Conservation (phyloP, 148 eudicot species). For the Dianthus caryophyllus region DNA sequence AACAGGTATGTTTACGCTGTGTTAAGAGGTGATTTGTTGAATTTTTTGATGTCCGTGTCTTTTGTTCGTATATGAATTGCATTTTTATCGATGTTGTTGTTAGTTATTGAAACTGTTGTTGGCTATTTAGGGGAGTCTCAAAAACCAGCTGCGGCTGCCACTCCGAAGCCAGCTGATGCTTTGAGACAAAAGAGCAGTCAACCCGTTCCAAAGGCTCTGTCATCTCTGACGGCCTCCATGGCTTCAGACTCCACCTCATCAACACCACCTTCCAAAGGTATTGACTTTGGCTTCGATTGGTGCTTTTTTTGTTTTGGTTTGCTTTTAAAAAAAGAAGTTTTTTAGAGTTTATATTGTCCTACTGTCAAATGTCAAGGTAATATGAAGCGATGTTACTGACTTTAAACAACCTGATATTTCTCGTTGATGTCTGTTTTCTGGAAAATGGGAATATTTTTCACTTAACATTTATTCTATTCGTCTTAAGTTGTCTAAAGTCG, state of each 20-base stretch:
- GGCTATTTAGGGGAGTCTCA: conserved; percentile 36
- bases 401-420: no score
- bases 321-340: no score
- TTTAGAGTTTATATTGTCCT: no score
- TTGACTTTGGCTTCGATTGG: not conserved
- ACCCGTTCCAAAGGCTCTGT: conserved; percentile 44
- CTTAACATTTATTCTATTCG: no score
- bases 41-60: not conserved
- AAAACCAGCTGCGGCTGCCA: conserved; percentile 24
- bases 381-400: no score
- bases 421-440: not conserved
- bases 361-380: no score
- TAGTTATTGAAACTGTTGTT: not conserved
- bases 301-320: not conserved
- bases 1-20: conserved; percentile 43
- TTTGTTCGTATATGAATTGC: not conserved
- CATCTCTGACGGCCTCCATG: conserved; percentile 39
- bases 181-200: conserved; percentile 38
- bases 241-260: conserved; percentile 43
- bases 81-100: not conserved
- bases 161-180: conserved; percentile 33
- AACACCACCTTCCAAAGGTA: conserved; percentile 60
- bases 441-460: no score
- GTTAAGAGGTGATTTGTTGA: not conserved
- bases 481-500: no score